Base-by-base conservation (phyloP, 345 rosid species). In the Ceriops zippeliana region DNA sequence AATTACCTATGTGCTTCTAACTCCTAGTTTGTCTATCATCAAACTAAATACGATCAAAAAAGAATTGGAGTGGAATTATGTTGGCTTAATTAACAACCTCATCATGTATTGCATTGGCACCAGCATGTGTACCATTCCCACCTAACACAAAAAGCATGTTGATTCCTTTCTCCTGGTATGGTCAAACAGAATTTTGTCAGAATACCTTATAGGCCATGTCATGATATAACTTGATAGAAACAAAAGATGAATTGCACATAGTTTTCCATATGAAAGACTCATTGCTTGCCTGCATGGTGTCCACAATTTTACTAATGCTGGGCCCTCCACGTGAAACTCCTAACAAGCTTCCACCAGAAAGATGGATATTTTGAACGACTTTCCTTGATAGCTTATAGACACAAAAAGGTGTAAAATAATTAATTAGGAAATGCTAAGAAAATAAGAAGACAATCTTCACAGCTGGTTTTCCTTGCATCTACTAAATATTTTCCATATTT, bases 71-170 rank as follows among this genome's bases (percentile, higher is more conserved):
- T 31, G 19, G 1, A 57, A 19, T n/a, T 28, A 19, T 42, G 27
- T 31, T 42, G 59, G 46, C 64, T 13, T 42, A 42, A 42, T 57
- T 60, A 52, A 73, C 37, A 66, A 95, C 99, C 99, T 95, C 98
- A 74, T 89, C n/a, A 46, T 95, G 98, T 65, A 95, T 95, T 32
- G 99, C 97, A 56, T 95, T 81, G 34, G 98, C 99, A 4, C 99
- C 98, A 63, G 99, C 99, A 79, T 95, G 99, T 61, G 99, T 92
- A 27, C 97, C 99, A 57, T 95, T 92, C 65, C 99, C 97, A 54
- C 99, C 99, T 24, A 95, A 75, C 74, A 95, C 97, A 78, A 95
- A 92, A 69, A 95, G 93, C 99, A 95, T 95, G 90, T 95, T 91
- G 89, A 95, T 95, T 79, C 93, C 96, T 73, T 87, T 92, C 80